Base-by-base conservation (phyloP, 257 asterid genomes). In the Ajuga chamaepitys region DNA sequence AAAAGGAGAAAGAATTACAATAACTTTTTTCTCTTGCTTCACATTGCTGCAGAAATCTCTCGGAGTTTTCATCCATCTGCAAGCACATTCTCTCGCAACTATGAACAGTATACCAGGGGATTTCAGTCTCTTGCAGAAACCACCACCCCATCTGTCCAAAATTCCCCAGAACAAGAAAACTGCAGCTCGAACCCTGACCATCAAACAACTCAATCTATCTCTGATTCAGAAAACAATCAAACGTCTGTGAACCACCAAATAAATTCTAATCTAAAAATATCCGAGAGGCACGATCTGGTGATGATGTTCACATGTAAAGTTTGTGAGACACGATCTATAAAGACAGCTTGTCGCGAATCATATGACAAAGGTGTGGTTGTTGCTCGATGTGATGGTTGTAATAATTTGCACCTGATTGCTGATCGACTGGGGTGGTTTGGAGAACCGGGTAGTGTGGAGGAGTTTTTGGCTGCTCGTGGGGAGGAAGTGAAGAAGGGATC, bases 341-440 rank as follows among this genome's bases (percentile, higher is more conserved):
- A 89, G 84, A 81, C 88, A 32, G 77, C 77, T 16, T 87, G 91
- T 61, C 88, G 89, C 0, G 95, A 81, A 52, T 92, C 97, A 4
- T 87, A 92, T 20, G 89, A 87, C 32, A 85, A 92, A 64, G 96
- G 97, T 2, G 83, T 92, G 9, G 98, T 92, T 37, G 86, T 89
- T 62, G 94, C 92, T 40, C 78, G 88, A 61, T 92, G 98, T 28
- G 84, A 87, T 8, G 96, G 98, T 35, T 89, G 98, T 62, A 70
- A 82, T 20, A 89, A 85, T 67, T 58, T 87, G 63, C 98, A 89
- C 73, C 83, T 92, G 56, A 92, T 92, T 64, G 89, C 96, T 67
- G 98, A 92, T 73, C 84, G 97, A 22, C 62, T 92, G 71, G 98
- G 98, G 18, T 89, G 96, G 98, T 89, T 92, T 46, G 95, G 97